Evolutionary conservation across 148 eudicot genomes (phyloP), one percentile per base, ranked within the genome.

Genomic region (Hydrangea macrophylla): DNA sequence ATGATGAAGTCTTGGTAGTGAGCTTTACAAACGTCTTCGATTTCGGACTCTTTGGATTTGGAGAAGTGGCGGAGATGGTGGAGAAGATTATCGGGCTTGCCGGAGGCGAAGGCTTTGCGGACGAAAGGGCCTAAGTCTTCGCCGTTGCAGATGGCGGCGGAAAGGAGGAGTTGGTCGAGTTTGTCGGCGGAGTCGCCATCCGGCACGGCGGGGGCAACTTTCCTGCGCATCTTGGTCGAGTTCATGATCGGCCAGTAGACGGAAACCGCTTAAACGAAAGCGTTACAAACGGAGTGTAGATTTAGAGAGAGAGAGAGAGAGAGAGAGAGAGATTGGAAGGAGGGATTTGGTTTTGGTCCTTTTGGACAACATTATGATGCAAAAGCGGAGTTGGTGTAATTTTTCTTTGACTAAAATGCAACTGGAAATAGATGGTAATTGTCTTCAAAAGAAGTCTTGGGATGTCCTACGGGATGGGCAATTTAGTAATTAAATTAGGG

Each of bases 1-100:
- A 76, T 70, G 75, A 94, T 88, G 82, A 94, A 94, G 86, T 94
- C 98, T 42, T 90, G 89, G 84, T 90, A 94, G 75, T 94, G 98
- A 40, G 95, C 85, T 30, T 83, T 86, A 48, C 96, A 94, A 6
- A 94, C 88, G 3, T 82, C 86, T 51, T 94, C 96, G 78, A 94
- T 94, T 66, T 94, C 98, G 1, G 84, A 78, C 32, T 88, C 95
- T 58, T 94, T 94, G 35, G 89, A 82, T 17, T 82, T 84, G 28
- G 90, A 4, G 75, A 94, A 90, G 69, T 75, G 73, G n/a, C 85
- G 83, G 70, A 94, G 89, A 67, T 77, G 85, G 25, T 78, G 90
- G 55, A 90, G 84, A 40, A 94, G 82, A 13, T 79, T 58, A 2
- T 94, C 98, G 1, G 98, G 95, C 66, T 94, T 86, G 33, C 88